phyloP scores from a whole-genome alignment of 208 protist species.

The Trypanosoma melophagium region DNA sequence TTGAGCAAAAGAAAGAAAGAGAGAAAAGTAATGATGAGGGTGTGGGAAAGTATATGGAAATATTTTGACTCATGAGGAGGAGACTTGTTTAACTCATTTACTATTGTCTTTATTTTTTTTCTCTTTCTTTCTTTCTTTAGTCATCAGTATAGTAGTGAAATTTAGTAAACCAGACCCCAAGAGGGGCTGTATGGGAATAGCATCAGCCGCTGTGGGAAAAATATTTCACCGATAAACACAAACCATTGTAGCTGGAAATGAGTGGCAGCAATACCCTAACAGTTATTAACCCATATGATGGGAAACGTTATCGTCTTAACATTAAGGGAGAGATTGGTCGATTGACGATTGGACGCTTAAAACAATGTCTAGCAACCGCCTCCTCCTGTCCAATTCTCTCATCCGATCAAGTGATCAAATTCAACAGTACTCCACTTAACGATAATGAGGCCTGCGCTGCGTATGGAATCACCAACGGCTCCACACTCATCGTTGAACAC shows the following conservation, averaged over 20 bases:
- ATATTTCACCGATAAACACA: no score
- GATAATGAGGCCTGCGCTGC: conserved; percentile 45
- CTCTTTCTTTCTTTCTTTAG: not conserved
- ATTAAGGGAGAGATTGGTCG: conserved; percentile 47
- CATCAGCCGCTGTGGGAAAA: no score
- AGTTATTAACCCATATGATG: conserved; percentile 57
- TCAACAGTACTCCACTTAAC: conserved; percentile 56
- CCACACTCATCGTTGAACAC: conserved; percentile 57
- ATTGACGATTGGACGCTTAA: conserved; percentile 65
- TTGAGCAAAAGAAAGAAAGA: not conserved
- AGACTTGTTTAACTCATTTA: not conserved
- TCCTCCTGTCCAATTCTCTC: conserved; percentile 49
- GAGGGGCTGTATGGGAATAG: no score
- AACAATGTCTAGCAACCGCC: conserved; percentile 63
- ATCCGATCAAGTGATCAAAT: conserved; percentile 40
- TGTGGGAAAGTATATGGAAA: not conserved
- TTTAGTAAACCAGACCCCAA: no score
- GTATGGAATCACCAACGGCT: conserved; percentile 57
- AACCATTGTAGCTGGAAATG: no score
- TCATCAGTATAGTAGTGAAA: no score
- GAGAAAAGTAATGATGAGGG: not conserved
- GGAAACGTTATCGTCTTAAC: conserved; percentile 59
- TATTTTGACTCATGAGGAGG: conserved; percentile 7
- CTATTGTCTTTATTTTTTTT: conserved; percentile 11
- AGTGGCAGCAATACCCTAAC: conserved; percentile 33